These are phyloP conservation scores for Russula earlei DNA, from an alignment of 768 basidiomycete genomes.

Conservation along the genomic window DNA sequence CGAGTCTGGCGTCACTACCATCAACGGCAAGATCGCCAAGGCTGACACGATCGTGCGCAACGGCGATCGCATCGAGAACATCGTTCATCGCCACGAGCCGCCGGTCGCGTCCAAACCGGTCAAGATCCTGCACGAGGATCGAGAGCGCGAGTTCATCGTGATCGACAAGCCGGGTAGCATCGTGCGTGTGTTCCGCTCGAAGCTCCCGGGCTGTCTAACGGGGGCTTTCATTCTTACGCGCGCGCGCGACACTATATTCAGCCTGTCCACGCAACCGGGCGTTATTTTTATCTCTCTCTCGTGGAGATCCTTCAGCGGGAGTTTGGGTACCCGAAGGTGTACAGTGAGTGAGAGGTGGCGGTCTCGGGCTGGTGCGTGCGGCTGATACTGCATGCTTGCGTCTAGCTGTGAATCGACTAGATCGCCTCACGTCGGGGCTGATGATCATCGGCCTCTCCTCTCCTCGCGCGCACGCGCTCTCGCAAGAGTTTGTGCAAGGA, in stretches of 20 bases:
- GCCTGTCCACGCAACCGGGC: slow-evolving; percentile 89
- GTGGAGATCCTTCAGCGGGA: slow-evolving; percentile 80
- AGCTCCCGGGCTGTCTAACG: too few relatives aligned
- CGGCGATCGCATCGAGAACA: slow-evolving; percentile 91
- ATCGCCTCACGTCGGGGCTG: slow-evolving; percentile 87
- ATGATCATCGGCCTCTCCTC: slow-evolving; percentile 85
- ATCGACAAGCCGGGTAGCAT: slow-evolving; percentile 97
- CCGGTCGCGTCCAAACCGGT: slow-evolving; percentile 82
- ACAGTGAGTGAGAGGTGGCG: slow-evolving; percentile 44
- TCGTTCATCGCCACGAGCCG: slow-evolving; percentile 95
- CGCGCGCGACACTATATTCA: too few relatives aligned
- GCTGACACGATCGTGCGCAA: slow-evolving; percentile 73
- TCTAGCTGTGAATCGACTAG: slow-evolving; percentile 89
- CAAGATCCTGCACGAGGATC: slow-evolving; percentile 68
- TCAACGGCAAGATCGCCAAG: slow-evolving; percentile 82
- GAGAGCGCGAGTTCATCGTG: slow-evolving; percentile 74
- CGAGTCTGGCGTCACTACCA: slow-evolving; percentile 90
- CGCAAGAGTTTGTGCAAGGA: slow-evolving; percentile 74
- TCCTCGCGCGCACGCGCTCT: slow-evolving; percentile 56
- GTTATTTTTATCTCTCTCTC: slow-evolving; percentile 84
- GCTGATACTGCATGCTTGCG: background rate
- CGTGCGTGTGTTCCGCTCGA: slow-evolving; percentile 43
- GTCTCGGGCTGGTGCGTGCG: background rate
- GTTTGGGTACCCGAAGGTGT: slow-evolving; percentile 70
- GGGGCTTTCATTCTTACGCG: background rate